Percentiles rank a stretch among this genome's conserved stretches.
These are phyloP conservation scores for Gentiana dahurica DNA, from an alignment of 257 asterid species.

Conservation along the genomic window DNA sequence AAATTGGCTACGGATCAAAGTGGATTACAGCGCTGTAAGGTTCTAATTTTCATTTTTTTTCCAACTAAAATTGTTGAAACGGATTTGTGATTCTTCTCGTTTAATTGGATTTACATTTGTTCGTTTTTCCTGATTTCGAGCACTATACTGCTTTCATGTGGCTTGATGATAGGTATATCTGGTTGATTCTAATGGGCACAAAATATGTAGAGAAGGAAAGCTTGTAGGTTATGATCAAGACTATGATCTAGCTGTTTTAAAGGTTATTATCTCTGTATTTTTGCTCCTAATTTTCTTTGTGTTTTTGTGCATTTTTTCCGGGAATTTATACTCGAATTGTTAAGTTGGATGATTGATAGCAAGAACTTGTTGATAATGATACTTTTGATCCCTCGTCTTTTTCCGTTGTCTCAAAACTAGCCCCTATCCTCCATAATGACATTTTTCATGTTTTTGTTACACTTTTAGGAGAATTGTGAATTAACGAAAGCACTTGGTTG, in stretches of 20 bases:
- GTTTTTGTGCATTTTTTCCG: background rate
- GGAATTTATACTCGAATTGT: background rate
- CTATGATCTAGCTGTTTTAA: slow-evolving; percentile 71
- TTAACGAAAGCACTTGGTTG: no score
- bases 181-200: slow-evolving; percentile 56
- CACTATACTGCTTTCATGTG: background rate
- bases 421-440: no score
- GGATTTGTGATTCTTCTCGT: background rate
- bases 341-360: no score
- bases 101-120: background rate
- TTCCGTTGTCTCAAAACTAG: no score
- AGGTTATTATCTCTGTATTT: slow-evolving; percentile 27
- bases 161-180: slow-evolving; percentile 36
- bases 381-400: no score
- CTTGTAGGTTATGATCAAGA: slow-evolving; percentile 76
- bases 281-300: background rate
- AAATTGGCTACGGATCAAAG: slow-evolving; percentile 61
- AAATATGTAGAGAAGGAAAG: slow-evolving; percentile 42
- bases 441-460: no score
- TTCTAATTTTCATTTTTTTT: slow-evolving; percentile 21
- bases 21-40: slow-evolving; percentile 89
- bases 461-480: no score
- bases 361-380: no score
- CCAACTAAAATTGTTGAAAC: background rate
- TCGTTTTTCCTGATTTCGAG: background rate